Percentiles rank a stretch among this genome's conserved stretches.
Conservation (phyloP, 177 flowering plant species). For the Telopea speciosissima region DNA sequence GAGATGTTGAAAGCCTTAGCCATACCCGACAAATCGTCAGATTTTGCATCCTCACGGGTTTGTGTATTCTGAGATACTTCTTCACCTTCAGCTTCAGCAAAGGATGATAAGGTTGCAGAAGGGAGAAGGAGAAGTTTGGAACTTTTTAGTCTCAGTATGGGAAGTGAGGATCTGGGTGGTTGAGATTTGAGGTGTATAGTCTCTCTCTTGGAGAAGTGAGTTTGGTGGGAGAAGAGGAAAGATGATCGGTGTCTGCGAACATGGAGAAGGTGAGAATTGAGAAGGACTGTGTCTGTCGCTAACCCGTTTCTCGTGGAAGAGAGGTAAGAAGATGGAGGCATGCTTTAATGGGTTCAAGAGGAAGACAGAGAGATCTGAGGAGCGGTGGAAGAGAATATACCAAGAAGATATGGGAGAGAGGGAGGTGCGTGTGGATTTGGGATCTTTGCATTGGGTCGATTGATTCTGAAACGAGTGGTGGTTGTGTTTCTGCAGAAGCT, state of each 20-base stretch:
- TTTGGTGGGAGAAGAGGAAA: conserved; percentile 12
- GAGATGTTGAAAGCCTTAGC: conserved; percentile 83
- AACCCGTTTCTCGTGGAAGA: conserved; percentile 43
- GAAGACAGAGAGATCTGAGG: conserved; percentile 2
- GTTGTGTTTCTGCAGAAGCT: too few species aligned
- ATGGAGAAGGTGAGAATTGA: conserved; percentile 19
- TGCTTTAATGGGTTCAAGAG: conserved; percentile 15
- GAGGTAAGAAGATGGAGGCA: conserved; percentile 39
- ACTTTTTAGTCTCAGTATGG: conserved; percentile 20
- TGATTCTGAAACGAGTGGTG: too few species aligned
- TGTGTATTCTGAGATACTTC: conserved; percentile 7
- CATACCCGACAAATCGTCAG: conserved; percentile 54
- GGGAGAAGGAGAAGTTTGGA: conserved; percentile 26
- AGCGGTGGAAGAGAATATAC: not conserved
- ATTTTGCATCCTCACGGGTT: conserved; percentile 11
- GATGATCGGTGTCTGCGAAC: conserved; percentile 17
- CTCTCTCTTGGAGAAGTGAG: conserved; percentile 21
- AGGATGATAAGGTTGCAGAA: conserved; percentile 62
- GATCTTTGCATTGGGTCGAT: too few species aligned
- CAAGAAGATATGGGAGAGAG: too few species aligned
- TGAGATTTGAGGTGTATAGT: conserved; percentile 21
- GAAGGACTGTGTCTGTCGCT: conserved; percentile 16
- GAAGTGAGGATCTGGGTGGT: conserved; percentile 14
- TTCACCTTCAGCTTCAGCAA: conserved; percentile 45
- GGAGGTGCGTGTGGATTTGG: too few species aligned